Base-by-base conservation (phyloP, 768 basidiomycete genomes). In the Leccinum imitatum region DNA sequence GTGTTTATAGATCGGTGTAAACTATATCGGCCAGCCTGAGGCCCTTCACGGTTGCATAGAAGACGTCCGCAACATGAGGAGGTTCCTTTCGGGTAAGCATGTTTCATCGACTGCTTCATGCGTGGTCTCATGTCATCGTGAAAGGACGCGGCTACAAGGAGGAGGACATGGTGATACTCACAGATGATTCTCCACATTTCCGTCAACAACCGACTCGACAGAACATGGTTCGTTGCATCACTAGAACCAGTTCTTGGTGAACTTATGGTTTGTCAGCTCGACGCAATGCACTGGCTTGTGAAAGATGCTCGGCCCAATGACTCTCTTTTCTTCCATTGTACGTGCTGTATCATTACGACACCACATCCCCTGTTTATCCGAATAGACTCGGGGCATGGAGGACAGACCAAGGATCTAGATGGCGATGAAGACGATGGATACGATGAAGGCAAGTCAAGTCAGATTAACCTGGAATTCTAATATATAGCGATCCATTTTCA, bases 321-420 rank as follows among this genome's bases (percentile, higher is more conserved):
- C 66, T 87, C 94, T 3, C 77, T 95, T 33, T 94, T 95, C 79
- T 91, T 95, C 81, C 94, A 95, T 64, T 95, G 91, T 90, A 59
- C 58, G 84, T 73, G 1, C 14, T 30, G 19, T 48, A 6, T 3
- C 58, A 11, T 50, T 27, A 50, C 15, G 1, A 35, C 19, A 19
- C 46, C 1, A 1, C 21, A 21, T 4, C 8, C 3, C 15, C 21
- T 15, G 50, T 7, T 0, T 13, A 44, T 41, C 1, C 8, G 30
- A 21, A 47, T 51, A 91, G 91, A 93, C 72, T 96, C 94, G 6
- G 95, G 95, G 14, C 96, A 98, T 64, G 96, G 96, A 39, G 95
- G 93, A 14, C 95, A 95, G 75, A 89, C 89, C 0, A 81, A 89
- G 62, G 96, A 97, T 73, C 35, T 75, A 3, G 86, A 93, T 64